These are phyloP conservation scores for Beauveria sp. DNA, from an alignment of 2,329 filamentous ascomycete genomes.

Conservation along the genomic window DNA sequence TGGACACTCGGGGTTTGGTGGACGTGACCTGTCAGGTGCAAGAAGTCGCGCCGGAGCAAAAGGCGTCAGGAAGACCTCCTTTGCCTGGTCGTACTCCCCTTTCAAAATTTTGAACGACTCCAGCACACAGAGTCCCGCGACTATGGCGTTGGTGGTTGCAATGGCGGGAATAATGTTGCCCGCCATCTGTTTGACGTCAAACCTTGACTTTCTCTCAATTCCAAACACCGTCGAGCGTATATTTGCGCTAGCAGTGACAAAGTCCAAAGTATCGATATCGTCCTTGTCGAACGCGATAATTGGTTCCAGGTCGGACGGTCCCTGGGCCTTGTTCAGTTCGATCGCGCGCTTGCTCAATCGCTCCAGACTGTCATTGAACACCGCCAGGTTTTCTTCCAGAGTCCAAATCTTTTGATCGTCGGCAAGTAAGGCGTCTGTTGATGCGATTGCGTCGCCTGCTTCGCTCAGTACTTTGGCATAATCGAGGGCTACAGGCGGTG, in stretches of 20 bases:
- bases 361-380: slow-evolving; percentile 78
- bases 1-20: slow-evolving; percentile 74
- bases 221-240: slow-evolving; percentile 82
- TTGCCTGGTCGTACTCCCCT: slow-evolving; percentile 61
- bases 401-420: slow-evolving; percentile 75
- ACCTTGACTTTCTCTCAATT: slow-evolving; percentile 82
- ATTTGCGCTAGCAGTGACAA: slow-evolving; percentile 86
- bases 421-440: slow-evolving; percentile 46
- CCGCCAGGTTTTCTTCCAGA: slow-evolving; percentile 72
- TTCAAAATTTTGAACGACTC: slow-evolving; percentile 86
- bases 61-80: slow-evolving; percentile 78
- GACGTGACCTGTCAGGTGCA: slow-evolving; percentile 46
- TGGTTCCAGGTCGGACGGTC: slow-evolving; percentile 45
- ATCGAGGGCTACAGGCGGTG: slow-evolving; percentile 63
- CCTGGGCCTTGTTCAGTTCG: slow-evolving; percentile 46
- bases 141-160: slow-evolving; percentile 95
- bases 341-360: slow-evolving; percentile 69
- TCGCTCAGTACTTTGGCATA: slow-evolving; percentile 55
- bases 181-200: slow-evolving; percentile 98
- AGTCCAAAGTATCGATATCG: slow-evolving; percentile 88
- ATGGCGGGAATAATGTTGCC: slow-evolving; percentile 99
- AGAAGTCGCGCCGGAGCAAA: slow-evolving; percentile 51
- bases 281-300: slow-evolving; percentile 92
- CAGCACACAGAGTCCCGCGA: slow-evolving; percentile 83
- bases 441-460: slow-evolving; percentile 38